Evolutionary conservation across 2,329 filamentous ascomycete genomes (phyloP), one percentile per base, ranked within the genome.

Genomic region (Curvularia spicifera): DNA sequence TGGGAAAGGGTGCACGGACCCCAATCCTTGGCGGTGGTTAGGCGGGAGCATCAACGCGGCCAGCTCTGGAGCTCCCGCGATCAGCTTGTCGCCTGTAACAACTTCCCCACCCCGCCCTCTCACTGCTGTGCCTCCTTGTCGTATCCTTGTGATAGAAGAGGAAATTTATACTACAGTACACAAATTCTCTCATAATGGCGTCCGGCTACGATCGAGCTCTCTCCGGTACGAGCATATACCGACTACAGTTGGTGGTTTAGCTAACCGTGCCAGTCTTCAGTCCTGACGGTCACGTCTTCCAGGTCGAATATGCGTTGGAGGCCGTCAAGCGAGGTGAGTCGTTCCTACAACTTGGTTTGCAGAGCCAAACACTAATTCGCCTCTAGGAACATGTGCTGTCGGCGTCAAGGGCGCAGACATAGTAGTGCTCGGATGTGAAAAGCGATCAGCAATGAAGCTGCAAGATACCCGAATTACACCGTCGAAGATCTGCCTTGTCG

Each of bases 401-500:
- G 95, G 93, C 70, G 94, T 99, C 69, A 99, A 99, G 83, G 95
- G 95, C 72, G 85, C 86, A 71, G 91, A 96, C 78, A 91, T 98
- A 65, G 95, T 99, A 35, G 95, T 99, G 29, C 85, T 99, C 49
- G 95, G 95, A 72, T 99, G 95, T 81, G 95, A 99, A 83, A 99
- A 99, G 86, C 89, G 94, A 71, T 98, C 95, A 52, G 95, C 95
- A 33, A 97, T 99, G 91, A 99, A 99, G 83, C 88, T 99, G 60
- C 95, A 99, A 85, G 95, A 99, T 80, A 99, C 96, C 57, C 90
- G 95, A 78, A 99, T 99, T 80, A 99, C 95, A 29, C 95, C 95
- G 12, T 98, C 95, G 70, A 99, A 99, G 85, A 97, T 99, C 79
- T 93, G 93, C 71, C 87, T 97, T 66, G 87, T 99, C 75, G 95